A percentile compares a stretch with the other conserved stretches of the same genome.
phyloP scores from a whole-genome alignment of 106 monocot species.

The Dendrobium nobile region DNA sequence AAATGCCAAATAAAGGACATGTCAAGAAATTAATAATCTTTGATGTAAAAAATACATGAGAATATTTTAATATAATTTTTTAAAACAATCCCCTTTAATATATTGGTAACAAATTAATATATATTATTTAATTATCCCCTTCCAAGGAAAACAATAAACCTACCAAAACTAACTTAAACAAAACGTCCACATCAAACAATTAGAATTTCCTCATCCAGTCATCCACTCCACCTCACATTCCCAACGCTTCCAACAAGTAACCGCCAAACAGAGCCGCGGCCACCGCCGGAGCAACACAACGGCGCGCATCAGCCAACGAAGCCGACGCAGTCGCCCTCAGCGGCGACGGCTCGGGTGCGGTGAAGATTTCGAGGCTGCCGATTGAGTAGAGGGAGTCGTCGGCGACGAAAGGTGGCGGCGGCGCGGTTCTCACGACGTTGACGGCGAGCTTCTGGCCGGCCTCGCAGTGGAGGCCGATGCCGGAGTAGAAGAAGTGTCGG shows the following conservation, averaged over 20 bases:
- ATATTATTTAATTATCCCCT: too few relatives aligned
- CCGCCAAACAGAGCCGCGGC: constrained; percentile 3
- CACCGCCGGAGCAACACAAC: not conserved
- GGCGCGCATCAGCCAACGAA: not conserved
- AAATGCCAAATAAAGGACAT: too few relatives aligned
- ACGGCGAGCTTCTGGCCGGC: constrained; percentile 63
- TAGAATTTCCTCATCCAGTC: too few relatives aligned
- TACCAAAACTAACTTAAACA: too few relatives aligned
- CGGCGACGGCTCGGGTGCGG: not conserved
- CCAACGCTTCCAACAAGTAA: not conserved
- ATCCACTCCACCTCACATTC: not conserved
- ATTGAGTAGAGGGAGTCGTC: constrained; percentile 2
- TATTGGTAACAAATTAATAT: too few relatives aligned
- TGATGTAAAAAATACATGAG: too few relatives aligned
- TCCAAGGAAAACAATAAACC: too few relatives aligned
- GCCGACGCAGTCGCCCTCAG: not conserved
- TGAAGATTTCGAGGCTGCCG: not conserved
- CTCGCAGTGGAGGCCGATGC: constrained; percentile 66
- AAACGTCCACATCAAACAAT: too few relatives aligned
- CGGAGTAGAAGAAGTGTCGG: constrained; percentile 59
- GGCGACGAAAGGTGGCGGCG: constrained; percentile 12
- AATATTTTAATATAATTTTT: too few relatives aligned
- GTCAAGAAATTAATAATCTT: too few relatives aligned
- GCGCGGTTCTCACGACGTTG: constrained; percentile 41
- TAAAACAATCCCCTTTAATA: too few relatives aligned